Conservation (phyloP, 805 yeast genomes). For the Komagataella phaffii region DNA sequence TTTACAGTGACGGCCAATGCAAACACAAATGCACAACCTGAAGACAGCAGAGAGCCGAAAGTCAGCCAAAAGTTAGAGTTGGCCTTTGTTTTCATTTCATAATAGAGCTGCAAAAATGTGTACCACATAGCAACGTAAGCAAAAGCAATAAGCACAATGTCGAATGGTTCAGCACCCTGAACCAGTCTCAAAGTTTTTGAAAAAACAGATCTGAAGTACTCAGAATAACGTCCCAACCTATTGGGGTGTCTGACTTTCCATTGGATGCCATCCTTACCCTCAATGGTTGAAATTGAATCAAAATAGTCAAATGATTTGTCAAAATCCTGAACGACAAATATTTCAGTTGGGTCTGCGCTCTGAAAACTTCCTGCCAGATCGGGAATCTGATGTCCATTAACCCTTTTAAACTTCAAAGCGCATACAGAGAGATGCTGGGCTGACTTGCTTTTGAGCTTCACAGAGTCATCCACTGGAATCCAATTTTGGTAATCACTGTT, state of each 20-base stretch:
- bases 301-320: constrained; percentile 11
- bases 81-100: constrained; percentile 53
- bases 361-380: constrained; percentile 22
- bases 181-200: constrained; percentile 30
- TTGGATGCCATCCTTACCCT: constrained; percentile 26
- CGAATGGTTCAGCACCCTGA: constrained; percentile 73
- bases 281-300: constrained; percentile 8
- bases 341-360: constrained; percentile 27
- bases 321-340: constrained; percentile 21
- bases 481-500: constrained; percentile 26
- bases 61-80: constrained; percentile 88
- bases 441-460: constrained; percentile 18
- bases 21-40: constrained; percentile 71
- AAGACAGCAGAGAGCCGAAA: constrained; percentile 62
- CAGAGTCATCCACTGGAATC: constrained; percentile 30
- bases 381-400: constrained; percentile 27
- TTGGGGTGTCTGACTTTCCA: constrained; percentile 53
- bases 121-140: constrained; percentile 86
- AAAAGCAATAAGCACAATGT: constrained; percentile 60
- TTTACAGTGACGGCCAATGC: constrained; percentile 56
- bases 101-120: constrained; percentile 60
- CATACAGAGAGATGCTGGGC: constrained; percentile 35
- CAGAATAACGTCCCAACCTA: constrained; percentile 42
- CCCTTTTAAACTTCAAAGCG: constrained; percentile 44
- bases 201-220: constrained; percentile 28